phyloP scores from a whole-genome alignment of 2,329 filamentous ascomycete genomes.

The Aspergillus sojae region DNA sequence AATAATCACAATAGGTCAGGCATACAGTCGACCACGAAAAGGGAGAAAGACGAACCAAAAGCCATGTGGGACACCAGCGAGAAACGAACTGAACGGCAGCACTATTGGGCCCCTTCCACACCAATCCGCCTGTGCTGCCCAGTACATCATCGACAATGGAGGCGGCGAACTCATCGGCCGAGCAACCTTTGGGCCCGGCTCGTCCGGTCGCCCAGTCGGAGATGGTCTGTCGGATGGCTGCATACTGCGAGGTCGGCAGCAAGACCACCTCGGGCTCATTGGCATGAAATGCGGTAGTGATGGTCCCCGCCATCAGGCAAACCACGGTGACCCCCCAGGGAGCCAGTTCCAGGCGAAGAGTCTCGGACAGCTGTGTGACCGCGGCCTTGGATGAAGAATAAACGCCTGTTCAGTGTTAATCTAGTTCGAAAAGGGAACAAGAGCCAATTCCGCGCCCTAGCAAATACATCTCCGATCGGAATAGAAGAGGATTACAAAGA shows the following conservation, averaged over 20 bases:
- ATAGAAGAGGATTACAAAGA: too few species aligned
- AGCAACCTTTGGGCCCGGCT: conserved; percentile 12
- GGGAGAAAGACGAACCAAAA: too few species aligned
- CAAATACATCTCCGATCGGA: too few species aligned
- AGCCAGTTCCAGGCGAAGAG: conserved; percentile 34
- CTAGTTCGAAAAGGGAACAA: neutral
- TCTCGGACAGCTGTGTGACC: conserved; percentile 28
- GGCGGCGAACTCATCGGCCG: conserved; percentile 12
- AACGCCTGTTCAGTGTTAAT: conserved; percentile 12
- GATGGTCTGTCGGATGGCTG: conserved; percentile 14
- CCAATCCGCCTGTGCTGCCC: conserved; percentile 3
- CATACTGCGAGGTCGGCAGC: conserved; percentile 8
- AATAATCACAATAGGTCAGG: too few species aligned
- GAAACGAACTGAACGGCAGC: too few species aligned
- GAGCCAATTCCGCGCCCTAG: neutral
- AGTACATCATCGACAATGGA: conserved; percentile 15
- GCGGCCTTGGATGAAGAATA: conserved; percentile 36
- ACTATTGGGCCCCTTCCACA: conserved; percentile 7
- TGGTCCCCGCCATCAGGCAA: conserved; percentile 10
- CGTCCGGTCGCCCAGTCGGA: conserved; percentile 6
- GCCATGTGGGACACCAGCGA: too few species aligned
- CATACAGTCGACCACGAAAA: too few species aligned
- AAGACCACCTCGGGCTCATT: conserved; percentile 5
- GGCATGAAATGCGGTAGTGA: neutral
- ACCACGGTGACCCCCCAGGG: conserved; percentile 23